Conservation (phyloP, 495 filamentous ascomycete species). For the Endocarpon pusillum region DNA sequence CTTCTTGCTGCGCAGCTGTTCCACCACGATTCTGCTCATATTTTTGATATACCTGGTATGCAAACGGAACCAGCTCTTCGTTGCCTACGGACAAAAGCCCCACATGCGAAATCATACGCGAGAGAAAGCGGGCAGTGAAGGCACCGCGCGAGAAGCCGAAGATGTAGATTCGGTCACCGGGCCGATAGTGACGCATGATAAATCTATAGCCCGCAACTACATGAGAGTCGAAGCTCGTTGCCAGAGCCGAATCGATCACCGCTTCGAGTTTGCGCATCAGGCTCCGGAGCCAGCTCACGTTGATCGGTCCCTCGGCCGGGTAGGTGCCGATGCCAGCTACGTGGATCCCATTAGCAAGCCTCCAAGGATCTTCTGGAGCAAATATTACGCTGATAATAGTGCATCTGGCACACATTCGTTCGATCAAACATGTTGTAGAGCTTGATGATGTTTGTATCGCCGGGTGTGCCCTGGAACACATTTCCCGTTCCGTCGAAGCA, state of each 20-base stretch:
- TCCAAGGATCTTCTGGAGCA: not conserved
- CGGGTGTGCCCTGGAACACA: slow-evolving; percentile 11
- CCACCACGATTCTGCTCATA: slow-evolving; percentile 5
- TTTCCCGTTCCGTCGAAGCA: slow-evolving; percentile 26
- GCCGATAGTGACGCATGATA: slow-evolving; percentile 24
- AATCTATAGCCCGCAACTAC: slow-evolving; percentile 31
- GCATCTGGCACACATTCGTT: slow-evolving; percentile 7
- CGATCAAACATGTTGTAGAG: slow-evolving; percentile 17
- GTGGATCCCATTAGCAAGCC: slow-evolving; percentile 3
- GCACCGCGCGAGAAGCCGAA: slow-evolving; percentile 34
- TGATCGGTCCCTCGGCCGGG: slow-evolving; percentile 6
- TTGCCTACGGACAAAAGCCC: slow-evolving; percentile 30
- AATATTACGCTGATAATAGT: slow-evolving; percentile 13
- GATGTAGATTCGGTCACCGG: slow-evolving; percentile 27
- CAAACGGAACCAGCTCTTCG: slow-evolving; percentile 25
- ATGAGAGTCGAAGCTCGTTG: slow-evolving; percentile 26
- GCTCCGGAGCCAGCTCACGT: slow-evolving; percentile 1
- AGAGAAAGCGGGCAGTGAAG: slow-evolving; percentile 31
- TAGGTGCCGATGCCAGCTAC: slow-evolving; percentile 12
- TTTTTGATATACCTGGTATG: slow-evolving; percentile 13
- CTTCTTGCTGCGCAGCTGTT: slow-evolving; percentile 6
- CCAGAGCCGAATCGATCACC: slow-evolving; percentile 20
- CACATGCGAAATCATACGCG: slow-evolving; percentile 26
- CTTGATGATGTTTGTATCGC: slow-evolving; percentile 21
- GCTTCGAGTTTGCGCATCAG: slow-evolving; percentile 4